Evolutionary conservation across 352 stramenopile genomes (phyloP), one percentile per base, ranked within the genome.

Genomic region (Thalassiosira ordinaria): DNA sequence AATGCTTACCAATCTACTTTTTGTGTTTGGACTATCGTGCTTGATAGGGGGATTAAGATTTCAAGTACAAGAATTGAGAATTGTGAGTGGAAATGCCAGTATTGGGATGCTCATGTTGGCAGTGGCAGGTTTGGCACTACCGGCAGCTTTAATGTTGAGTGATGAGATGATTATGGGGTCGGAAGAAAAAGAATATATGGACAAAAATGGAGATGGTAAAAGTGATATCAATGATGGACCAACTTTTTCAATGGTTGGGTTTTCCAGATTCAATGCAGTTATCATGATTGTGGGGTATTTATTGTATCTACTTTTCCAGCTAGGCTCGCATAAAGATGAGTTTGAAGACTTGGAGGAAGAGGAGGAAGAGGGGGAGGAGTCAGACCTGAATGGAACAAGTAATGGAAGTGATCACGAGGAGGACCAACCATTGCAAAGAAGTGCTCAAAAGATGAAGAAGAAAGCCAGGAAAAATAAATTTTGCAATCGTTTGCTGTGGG

Each of bases 1-100:
- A 8, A 97, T 99, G 75, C 88, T 99, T n/a, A 98, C 96, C 33
- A 99, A 99, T 82, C 70, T 99, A 80, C 89, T 99, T 39, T 95
- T 99, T 18, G 97, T 99, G 11, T 96, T 99, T 72, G 97, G 97
- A 27, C 96, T 97, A 76, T 97, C 96, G 35, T 99, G 98, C 80
- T 91, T 99, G 33, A 95, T 97, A 22, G 97, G 97, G 33, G 93
- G 92, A 20, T 66, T 94, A 11, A 67, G 84, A 56, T 94, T 82
- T 68, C 87, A 92, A 88, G 86, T 92, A 0, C 89, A 94, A 70
- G 84, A 91, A 64, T 71, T 94, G 18, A 57, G 89, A 18, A 89
- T 91, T 18, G 84, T 79, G 3, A 86, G 65, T 35, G 89, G 88
- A 18, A 91, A 91, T 77, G 85, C 91, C 5, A 81, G 56, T 24